Base-by-base conservation (phyloP, 2,329 filamentous ascomycete species). In the Chaetomium globosum region DNA sequence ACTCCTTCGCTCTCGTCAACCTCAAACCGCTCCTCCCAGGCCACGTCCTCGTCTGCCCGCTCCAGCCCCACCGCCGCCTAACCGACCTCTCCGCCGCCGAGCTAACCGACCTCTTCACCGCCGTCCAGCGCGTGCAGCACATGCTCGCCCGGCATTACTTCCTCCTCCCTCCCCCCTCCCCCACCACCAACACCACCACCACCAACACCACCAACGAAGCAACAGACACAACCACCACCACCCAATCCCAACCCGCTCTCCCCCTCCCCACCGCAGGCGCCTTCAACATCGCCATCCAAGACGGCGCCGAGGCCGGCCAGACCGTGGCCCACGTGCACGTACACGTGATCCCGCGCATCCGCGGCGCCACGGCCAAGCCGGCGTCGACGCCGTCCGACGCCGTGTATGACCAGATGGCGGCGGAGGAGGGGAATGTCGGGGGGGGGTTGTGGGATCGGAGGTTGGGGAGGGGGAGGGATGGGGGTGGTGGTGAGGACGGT, bases 281-380 rank as follows among this genome's bases (percentile, higher is more conserved):
- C 66, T 89, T 98, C 79, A 98, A 97, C 75, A 88, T 99, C 58
- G 93, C 94, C 0, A 85, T 99, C n/a, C 95, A 99, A 77, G 95
- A 99, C 77, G 95, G 95, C 23, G 80, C 83, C 36, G 92, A 93
- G 66, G 92, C 95, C 0, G 95, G 95, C 0, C 95, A 99, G 83
- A 97, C 92, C 64, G 94, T 99, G 53, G 83, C 92, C 9, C 95
- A 99, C 79, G 87, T 97, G 16, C 95, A 99, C 79, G 90, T 93
- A 30, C 95, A 99, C 79, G 85, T 97, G 57, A 94, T 97, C 61
- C 93, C 93, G 23, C 81, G 93, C 43, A 81, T 80, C 65, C 80
- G 79, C 65, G 84, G 87, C 48, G 82, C 87, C 74, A 83, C 76
- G 75, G 80, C 72, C 36, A 77, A 78, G 68, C 65, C 69, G 23